Base-by-base conservation (phyloP, 768 basidiomycete genomes). In the Brasilioporus rufonigricans region DNA sequence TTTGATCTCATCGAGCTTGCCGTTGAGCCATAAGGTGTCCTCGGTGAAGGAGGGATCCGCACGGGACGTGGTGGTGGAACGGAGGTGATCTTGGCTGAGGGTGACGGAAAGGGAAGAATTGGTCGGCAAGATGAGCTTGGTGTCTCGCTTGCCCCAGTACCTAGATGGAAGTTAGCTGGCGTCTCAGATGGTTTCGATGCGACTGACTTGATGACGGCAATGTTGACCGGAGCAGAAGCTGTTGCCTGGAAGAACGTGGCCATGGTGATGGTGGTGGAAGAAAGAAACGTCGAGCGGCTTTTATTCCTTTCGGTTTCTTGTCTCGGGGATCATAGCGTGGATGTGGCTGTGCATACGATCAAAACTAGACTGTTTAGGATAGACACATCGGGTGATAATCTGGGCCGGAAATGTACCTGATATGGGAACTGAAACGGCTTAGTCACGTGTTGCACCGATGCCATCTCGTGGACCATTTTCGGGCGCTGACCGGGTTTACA, bases 81-180 rank as follows among this genome's bases (percentile, higher is more conserved):
- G 82, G 11, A 99, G 83, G 64, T 98, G 91, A 73, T 98, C 94
- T 73, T 98, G 97, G 65, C 89, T 89, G 59, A 99, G 87, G 3
- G 97, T 98, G 45, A 98, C 91, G 8, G 95, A 98, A n/a, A 99
- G 83, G 11, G 96, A 98, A 1, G 93, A 93, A 75, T 99, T 99
- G 59, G 94, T 98, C 41, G 97, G 97, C 53, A 99, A 78, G 69
- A 98, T 98, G 59, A 98, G 84, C 63, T 86, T 82, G 4, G 93
- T 95, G 73, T 98, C 90, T 57, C 97, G 90, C 74, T 99, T 99
- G 60, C 97, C 97, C 97, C 97, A 99, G 80, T 98, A 98, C 71
- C 91, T 95, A 67, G 44, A 56, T 52, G n/a, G 18, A 39, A 40
- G 35, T 58, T 40, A 60, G 51, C 41, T 10, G 35, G 47, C 9